These are phyloP conservation scores for Tagetes patula DNA, from an alignment of 129 eudicot genomes.

Conservation along the genomic window DNA sequence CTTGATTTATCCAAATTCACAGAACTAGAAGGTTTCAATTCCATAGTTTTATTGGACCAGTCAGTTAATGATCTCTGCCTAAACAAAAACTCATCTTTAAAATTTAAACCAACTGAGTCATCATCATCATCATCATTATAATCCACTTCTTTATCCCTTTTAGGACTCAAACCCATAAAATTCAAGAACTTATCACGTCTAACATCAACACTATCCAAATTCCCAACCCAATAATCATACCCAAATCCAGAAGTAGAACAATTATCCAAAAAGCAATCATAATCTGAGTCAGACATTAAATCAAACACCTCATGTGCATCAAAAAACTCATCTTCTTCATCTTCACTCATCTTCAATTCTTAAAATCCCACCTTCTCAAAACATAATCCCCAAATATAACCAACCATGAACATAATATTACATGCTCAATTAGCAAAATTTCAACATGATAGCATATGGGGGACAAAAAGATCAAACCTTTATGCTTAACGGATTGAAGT, in stretches of 20 bases:
- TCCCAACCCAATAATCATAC: constrained; percentile 54
- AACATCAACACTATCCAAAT: constrained; percentile 48
- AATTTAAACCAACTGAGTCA: constrained; percentile 27
- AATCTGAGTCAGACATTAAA: constrained; percentile 49
- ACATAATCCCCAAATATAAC: constrained; percentile 26
- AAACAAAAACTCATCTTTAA: constrained; percentile 32
- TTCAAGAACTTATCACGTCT: constrained; percentile 57
- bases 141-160: constrained; percentile 40
- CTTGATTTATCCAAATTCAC: constrained; percentile 35
- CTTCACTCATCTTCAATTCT: constrained; percentile 44
- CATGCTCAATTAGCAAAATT: neutral
- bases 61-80: constrained; percentile 39
- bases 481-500: constrained; percentile 21
- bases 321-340: constrained; percentile 55
- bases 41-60: constrained; percentile 28
- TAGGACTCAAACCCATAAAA: constrained; percentile 56
- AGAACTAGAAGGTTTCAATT: constrained; percentile 26
- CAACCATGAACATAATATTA: neutral
- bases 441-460: neutral
- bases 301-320: constrained; percentile 57
- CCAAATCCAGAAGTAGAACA: constrained; percentile 50
- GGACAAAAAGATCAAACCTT: constrained; percentile 22
- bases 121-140: constrained; percentile 21
- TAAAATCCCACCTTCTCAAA: constrained; percentile 34
- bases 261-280: constrained; percentile 37